Conservation (phyloP, 2,329 filamentous ascomycete genomes). For the Davidsoniella virescens region DNA sequence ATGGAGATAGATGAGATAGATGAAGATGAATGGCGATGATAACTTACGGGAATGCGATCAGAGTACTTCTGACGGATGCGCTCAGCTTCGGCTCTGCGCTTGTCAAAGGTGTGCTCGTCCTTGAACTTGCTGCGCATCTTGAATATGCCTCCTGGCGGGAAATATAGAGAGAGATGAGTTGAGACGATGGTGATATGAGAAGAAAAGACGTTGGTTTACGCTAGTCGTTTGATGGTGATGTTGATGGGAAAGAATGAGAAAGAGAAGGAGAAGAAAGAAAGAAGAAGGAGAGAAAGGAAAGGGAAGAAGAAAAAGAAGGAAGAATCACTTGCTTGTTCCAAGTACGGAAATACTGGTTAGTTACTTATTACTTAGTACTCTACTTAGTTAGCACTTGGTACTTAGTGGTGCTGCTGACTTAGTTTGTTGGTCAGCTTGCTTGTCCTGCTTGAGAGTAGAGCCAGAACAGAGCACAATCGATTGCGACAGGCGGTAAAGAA, state of each 20-base stretch:
- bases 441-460: too few species aligned
- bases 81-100: slow-evolving; percentile 99
- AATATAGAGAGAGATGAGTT: background rate
- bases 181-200: background rate
- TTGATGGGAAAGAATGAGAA: background rate
- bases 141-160: slow-evolving; percentile 18
- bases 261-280: background rate
- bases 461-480: too few species aligned
- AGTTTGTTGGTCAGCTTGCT: too few species aligned
- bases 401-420: too few species aligned
- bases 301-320: background rate
- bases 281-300: background rate
- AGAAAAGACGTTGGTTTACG: background rate
- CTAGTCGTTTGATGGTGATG: background rate
- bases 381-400: too few species aligned
- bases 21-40: slow-evolving; percentile 11
- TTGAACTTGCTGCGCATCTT: slow-evolving; percentile 99
- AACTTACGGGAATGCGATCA: slow-evolving; percentile 89
- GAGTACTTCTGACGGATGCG: slow-evolving; percentile 98
- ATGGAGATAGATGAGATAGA: slow-evolving; percentile 1
- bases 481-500: background rate
- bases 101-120: slow-evolving; percentile 99
- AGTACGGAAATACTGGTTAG: too few species aligned
- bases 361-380: too few species aligned
- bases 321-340: background rate